Base-by-base conservation (phyloP, 352 stramenopile genomes). In the Sclerospora graminicola region DNA sequence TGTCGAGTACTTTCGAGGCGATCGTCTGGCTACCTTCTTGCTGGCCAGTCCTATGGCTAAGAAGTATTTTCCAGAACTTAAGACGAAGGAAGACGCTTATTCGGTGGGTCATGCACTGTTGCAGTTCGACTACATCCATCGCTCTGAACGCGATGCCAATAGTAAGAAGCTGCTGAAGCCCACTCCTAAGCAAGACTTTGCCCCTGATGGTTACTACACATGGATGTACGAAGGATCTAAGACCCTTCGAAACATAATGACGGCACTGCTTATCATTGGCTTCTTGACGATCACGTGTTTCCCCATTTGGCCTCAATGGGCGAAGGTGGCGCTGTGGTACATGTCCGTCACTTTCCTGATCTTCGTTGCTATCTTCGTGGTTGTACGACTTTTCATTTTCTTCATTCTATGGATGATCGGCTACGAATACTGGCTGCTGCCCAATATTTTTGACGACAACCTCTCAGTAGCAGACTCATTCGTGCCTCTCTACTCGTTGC, bases 201-300 rank as follows among this genome's bases (percentile, higher is more conserved):
- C 93, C 9, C 84, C 95, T 29, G 89, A 96, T 9, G 95, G 94
- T 13, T 98, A 97, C 68, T 99, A 98, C 71, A 98, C 94, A 35
- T 99, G 95, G 95, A 97, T 99, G 67, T 99, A 98, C 68, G 88
- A 98, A 43, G 95, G 95, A 20, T 89, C 96, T 29, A 98, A 98
- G 78, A 98, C 95, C 39, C 73, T 97, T 51, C 92, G 91, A 57
- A 97, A 99, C 73, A 70, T 99, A 13, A 87, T 98, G 70, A 98
- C 96, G 42, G 91, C 83, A 38, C 59, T 95, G 46, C 73, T 99
- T 48, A 98, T 99, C 66, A 81, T 98, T 37, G 91, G 91, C 36
- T 98, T 99, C 60, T 67, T 98, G 30, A 86, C 86, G 40, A 96
- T 98, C 52, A 97, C 94, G 45, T 98, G 95, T 74, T 99, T 99